Percentiles rank a stretch among this genome's conserved stretches.
Evolutionary conservation across 2,329 filamentous ascomycete species (phyloP).

Genomic region (Lachnellula arida): DNA sequence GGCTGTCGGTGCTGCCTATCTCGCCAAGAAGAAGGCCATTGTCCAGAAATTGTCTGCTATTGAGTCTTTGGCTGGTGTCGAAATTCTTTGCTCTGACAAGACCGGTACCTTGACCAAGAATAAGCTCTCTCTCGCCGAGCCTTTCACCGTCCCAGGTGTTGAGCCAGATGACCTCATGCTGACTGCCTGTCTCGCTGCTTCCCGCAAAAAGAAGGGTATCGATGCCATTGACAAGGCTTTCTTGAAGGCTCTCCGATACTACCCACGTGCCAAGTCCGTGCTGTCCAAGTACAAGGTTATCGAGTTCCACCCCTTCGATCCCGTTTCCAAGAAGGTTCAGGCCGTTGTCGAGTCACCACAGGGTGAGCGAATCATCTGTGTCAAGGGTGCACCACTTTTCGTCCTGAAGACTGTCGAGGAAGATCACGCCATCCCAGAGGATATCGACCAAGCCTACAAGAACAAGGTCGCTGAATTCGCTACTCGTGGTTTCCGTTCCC

Average conservation of each 20-base stretch:
- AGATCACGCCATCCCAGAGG: slow-evolving; percentile 72
- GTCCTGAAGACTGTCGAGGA: slow-evolving; percentile 84
- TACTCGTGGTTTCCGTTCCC: slow-evolving; percentile 87
- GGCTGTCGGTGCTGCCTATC: slow-evolving; percentile 87
- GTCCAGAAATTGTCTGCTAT: slow-evolving; percentile 91
- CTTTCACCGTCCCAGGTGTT: slow-evolving; percentile 76
- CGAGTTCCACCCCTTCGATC: slow-evolving; percentile 84
- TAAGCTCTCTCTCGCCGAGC: slow-evolving; percentile 82
- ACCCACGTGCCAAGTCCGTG: slow-evolving; percentile 75
- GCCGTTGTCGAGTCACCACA: slow-evolving; percentile 78
- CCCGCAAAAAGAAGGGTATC: slow-evolving; percentile 92
- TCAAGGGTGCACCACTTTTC: slow-evolving; percentile 87
- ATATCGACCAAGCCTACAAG: slow-evolving; percentile 80
- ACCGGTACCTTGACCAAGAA: slow-evolving; percentile 92
- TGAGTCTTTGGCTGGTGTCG: slow-evolving; percentile 85
- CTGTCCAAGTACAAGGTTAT: slow-evolving; percentile 81
- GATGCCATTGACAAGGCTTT: slow-evolving; percentile 95
- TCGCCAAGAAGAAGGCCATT: slow-evolving; percentile 89
- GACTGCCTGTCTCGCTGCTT: slow-evolving; percentile 83
- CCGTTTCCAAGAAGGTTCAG: slow-evolving; percentile 88
- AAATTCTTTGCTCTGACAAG: slow-evolving; percentile 94
- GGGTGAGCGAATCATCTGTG: slow-evolving; percentile 80
- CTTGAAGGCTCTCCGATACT: slow-evolving; percentile 77
- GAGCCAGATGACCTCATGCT: slow-evolving; percentile 87
- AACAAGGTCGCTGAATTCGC: slow-evolving; percentile 90